Conservation (phyloP, 164 flowering plant species). For the Stephania japonica region DNA sequence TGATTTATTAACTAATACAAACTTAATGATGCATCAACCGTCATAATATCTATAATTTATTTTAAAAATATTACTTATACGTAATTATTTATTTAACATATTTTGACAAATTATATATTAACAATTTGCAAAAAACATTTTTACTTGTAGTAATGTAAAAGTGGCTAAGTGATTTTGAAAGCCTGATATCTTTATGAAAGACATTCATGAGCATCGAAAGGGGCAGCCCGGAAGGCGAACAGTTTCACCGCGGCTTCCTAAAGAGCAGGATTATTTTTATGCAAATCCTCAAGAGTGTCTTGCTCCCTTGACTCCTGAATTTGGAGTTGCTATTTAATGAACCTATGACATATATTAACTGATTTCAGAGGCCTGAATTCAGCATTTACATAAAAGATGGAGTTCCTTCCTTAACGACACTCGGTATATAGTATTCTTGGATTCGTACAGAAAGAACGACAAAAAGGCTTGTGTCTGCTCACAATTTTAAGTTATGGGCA, state of each 20-base stretch:
- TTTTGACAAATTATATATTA: too few relatives aligned
- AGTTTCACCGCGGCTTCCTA: constrained; percentile 71
- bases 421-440: background rate
- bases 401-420: background rate
- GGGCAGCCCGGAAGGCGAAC: constrained; percentile 54
- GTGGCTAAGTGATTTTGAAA: too few relatives aligned
- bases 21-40: too few relatives aligned
- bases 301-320: constrained; percentile 10
- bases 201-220: constrained; percentile 54
- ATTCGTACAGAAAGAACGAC: background rate
- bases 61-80: too few relatives aligned
- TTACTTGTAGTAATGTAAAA: too few relatives aligned
- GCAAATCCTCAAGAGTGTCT: constrained; percentile 86
- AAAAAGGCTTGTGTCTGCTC: background rate
- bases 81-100: too few relatives aligned
- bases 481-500: constrained; percentile 2
- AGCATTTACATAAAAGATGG: background rate
- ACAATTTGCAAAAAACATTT: too few relatives aligned
- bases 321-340: background rate
- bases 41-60: too few relatives aligned
- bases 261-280: constrained; percentile 84
- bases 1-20: too few relatives aligned
- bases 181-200: too few relatives aligned
- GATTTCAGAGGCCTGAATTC: background rate
- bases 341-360: background rate